Percentiles rank a stretch among this genome's conserved stretches.
phyloP scores from a whole-genome alignment of 495 filamentous ascomycete genomes.

The Aspergillus avenaceus region DNA sequence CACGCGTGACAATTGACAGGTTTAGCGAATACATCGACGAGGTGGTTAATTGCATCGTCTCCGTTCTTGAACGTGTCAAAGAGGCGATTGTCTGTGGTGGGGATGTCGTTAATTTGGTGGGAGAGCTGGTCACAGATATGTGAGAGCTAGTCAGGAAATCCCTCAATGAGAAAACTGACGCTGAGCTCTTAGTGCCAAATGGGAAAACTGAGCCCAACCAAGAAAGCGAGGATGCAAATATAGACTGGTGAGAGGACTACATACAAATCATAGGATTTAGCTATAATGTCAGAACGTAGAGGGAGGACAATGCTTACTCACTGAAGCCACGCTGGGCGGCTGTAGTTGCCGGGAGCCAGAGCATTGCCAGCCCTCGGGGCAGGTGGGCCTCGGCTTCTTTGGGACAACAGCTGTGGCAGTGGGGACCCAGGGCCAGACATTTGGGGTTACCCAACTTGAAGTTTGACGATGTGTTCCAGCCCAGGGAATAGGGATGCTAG shows the following conservation, averaged over 20 bases:
- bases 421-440: conserved; percentile 60
- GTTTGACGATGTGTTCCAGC: conserved; percentile 59
- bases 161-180: conserved; percentile 6
- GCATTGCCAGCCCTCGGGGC: conserved; percentile 73
- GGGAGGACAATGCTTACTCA: conserved; percentile 44
- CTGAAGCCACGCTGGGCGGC: conserved; percentile 41
- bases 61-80: neutral
- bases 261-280: conserved; percentile 20
- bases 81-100: neutral
- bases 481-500: conserved; percentile 55
- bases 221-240: conserved; percentile 41
- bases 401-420: conserved; percentile 35
- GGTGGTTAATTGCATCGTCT: neutral
- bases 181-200: conserved; percentile 37
- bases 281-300: conserved; percentile 4
- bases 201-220: conserved; percentile 43
- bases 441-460: conserved; percentile 45
- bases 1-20: neutral
- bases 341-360: conserved; percentile 60
- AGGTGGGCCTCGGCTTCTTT: conserved; percentile 40
- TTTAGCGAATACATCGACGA: neutral
- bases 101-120: too few species aligned
- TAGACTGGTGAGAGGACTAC: conserved; percentile 49
- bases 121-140: neutral
- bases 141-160: conserved; percentile 2